Base-by-base conservation (phyloP, 2,329 filamentous ascomycete genomes). In the Cyanodermella asteris region DNA sequence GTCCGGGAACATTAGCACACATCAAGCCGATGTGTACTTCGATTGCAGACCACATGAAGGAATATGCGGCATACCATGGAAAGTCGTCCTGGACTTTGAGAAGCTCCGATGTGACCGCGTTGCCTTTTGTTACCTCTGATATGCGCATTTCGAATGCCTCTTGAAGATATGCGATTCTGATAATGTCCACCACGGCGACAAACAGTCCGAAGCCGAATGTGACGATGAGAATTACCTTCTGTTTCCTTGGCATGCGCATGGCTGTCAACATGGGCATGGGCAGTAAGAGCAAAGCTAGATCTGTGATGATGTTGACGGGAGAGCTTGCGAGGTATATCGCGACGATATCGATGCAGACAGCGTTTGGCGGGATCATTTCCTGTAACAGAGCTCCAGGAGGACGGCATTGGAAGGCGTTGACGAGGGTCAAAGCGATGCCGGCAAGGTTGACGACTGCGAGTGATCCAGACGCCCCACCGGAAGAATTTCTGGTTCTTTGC, bases 11-110 rank as follows among this genome's bases (percentile, higher is more conserved):
- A 38, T 81, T 91, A 20, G 75, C 82, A 41, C 78, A 91, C 34
- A 81, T 72, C 37, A 93, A 81, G 11, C 80, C 82, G 2, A 90
- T 58, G 35, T 91, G 87, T 40, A 91, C 80, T 46, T 93, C 82
- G 27, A 93, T 69, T 8, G 73, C 75, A 10, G 76, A 84, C 84
- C 82, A 94, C 76, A 91, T 84, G 41, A 90, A 72, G 0, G 78
- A 77, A 5, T 81, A 51, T 1, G 77, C 78, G 1, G 77, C 76
- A 41, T 84, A 81, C 70, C 60, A 68, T 18, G 57, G 57, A 31
- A 64, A 61, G 34, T 68, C 61, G 6, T 50, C 52, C 7, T 32
- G 25, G 13, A 33, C 28, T 16, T 25, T 26, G n/a, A n/a, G n/a
- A n/a, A n/a, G n/a, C n/a, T n/a, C n/a, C n/a, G n/a, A n/a, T n/a